A percentile compares a stretch with the other conserved stretches of the same genome.
These are phyloP conservation scores for Scheffersomyces spartinae DNA, from an alignment of 805 yeast species.

Conservation along the genomic window DNA sequence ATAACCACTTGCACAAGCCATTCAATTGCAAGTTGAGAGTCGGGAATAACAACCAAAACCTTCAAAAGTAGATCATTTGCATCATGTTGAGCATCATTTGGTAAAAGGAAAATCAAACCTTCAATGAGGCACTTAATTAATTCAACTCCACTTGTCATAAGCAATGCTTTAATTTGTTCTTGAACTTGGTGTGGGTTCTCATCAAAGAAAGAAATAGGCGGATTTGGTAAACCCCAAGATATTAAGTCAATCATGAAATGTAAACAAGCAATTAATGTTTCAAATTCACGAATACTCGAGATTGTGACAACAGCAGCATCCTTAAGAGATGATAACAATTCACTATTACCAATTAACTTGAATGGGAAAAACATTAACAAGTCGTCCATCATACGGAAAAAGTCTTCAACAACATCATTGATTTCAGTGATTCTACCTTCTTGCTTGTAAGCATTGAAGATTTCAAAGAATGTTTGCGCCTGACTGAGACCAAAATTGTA, in stretches of 20 bases:
- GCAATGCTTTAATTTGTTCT: slow-evolving; percentile 32
- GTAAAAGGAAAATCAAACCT: slow-evolving; percentile 65
- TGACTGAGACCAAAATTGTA: slow-evolving; percentile 70
- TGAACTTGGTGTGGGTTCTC: slow-evolving; percentile 48
- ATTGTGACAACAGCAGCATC: slow-evolving; percentile 49
- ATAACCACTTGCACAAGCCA: slow-evolving; percentile 54
- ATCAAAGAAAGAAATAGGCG: slow-evolving; percentile 63
- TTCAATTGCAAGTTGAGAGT: slow-evolving; percentile 27
- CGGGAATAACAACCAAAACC: slow-evolving; percentile 37
- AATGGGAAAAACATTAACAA: slow-evolving; percentile 64
- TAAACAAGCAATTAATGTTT: slow-evolving; percentile 57
- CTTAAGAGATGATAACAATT: slow-evolving; percentile 39
- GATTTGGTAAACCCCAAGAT: slow-evolving; percentile 73
- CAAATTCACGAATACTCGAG: slow-evolving; percentile 46
- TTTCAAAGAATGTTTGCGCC: slow-evolving; percentile 42
- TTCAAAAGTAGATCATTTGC: slow-evolving; percentile 65
- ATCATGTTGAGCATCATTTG: slow-evolving; percentile 58
- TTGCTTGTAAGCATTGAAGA: slow-evolving; percentile 14
- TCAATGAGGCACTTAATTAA: slow-evolving; percentile 42
- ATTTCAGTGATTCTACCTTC: slow-evolving; percentile 14
- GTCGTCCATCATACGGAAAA: slow-evolving; percentile 69
- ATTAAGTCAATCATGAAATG: slow-evolving; percentile 74
- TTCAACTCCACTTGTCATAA: slow-evolving; percentile 44
- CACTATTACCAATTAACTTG: slow-evolving; percentile 33
- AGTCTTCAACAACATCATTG: slow-evolving; percentile 78